Conservation (phyloP, 2,329 filamentous ascomycete species). For the Calonectria pseudoreteaudii region DNA sequence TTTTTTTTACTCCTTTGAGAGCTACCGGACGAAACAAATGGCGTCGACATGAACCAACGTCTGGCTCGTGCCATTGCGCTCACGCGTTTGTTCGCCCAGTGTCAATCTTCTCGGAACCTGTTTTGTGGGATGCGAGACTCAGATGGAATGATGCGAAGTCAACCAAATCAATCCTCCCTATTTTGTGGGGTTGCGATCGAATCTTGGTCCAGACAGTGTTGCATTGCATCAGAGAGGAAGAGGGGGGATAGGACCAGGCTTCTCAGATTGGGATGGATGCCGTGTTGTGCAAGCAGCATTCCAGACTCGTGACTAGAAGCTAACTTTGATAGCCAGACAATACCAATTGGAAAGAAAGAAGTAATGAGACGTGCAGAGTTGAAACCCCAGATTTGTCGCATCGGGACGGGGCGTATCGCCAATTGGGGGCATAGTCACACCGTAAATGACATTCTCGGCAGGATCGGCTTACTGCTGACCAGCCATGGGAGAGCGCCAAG, state of each 20-base stretch:
- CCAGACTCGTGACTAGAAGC: background rate
- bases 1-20: background rate
- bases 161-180: conserved; percentile 4
- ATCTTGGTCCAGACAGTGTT: background rate
- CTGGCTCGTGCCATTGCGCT: background rate
- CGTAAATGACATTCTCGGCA: conserved; percentile 15
- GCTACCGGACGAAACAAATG: background rate
- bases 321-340: background rate
- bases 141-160: conserved; percentile 5
- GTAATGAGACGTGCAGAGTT: background rate
- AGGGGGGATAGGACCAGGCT: background rate
- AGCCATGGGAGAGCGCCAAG: conserved; percentile 22
- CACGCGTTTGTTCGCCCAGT: background rate
- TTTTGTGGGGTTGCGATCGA: conserved; percentile 4
- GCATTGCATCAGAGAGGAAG: conserved; percentile 12
- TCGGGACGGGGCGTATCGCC: conserved; percentile 5
- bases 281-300: conserved; percentile 1
- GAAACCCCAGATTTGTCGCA: conserved; percentile 14
- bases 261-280: background rate
- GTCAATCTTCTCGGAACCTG: background rate
- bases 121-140: background rate
- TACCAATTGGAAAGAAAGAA: background rate
- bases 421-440: background rate
- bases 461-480: conserved; percentile 10
- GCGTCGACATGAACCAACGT: background rate